Conservation (phyloP, 345 rosid species). For the Luvunga scandens region DNA sequence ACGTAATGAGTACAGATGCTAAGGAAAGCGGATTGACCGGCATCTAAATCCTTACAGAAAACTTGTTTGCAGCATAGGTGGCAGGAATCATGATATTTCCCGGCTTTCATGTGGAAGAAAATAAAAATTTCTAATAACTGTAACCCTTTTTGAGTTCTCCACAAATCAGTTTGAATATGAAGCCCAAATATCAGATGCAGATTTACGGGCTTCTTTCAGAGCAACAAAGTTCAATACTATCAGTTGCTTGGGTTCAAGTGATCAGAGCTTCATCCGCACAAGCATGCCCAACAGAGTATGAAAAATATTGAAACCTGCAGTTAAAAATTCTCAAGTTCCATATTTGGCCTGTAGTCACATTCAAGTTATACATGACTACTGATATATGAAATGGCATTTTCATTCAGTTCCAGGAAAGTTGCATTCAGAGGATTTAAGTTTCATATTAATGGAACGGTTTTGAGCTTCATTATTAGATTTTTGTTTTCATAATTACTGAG, state of each 20-base stretch:
- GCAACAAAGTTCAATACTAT: neutral
- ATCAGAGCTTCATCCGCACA: neutral
- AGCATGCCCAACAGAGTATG: neutral
- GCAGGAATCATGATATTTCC: no score
- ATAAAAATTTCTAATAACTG: neutral
- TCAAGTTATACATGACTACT: neutral
- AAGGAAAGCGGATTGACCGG: no score
- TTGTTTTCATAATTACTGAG: no score
- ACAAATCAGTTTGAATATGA: neutral
- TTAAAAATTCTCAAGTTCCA: neutral
- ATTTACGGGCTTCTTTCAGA: neutral
- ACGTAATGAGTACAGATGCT: neutral
- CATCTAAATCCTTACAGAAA: neutral
- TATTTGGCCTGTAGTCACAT: neutral
- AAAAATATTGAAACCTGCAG: neutral
- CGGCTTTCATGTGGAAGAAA: neutral
- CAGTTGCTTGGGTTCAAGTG: neutral
- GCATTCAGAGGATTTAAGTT: no score
- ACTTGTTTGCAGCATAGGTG: no score
- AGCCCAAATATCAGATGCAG: conserved; percentile 1
- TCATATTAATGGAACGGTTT: no score
- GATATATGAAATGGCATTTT: neutral
- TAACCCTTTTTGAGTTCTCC: neutral
- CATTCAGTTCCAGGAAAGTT: neutral
- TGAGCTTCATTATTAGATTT: no score